These are phyloP conservation scores for Arabidopsis suecica DNA, from an alignment of 345 rosid genomes.

Conservation along the genomic window DNA sequence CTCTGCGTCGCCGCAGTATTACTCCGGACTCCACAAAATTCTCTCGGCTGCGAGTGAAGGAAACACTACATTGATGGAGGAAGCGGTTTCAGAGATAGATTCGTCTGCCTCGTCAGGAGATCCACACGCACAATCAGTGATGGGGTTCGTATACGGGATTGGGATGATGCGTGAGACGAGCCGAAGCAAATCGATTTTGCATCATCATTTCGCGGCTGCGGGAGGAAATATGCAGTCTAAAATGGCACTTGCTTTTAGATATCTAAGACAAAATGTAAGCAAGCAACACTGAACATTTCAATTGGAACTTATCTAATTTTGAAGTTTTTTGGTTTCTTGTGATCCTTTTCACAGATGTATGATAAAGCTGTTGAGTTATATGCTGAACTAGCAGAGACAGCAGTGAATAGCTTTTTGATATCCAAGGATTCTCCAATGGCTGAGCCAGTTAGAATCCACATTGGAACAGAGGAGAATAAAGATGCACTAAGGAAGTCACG, in stretches of 20 bases:
- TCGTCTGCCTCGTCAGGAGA: conserved; percentile 56
- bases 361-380: conserved; percentile 80
- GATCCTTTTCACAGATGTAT: conserved; percentile 49
- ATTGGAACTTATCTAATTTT: too few species aligned
- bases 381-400: conserved; percentile 87
- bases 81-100: conserved; percentile 69
- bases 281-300: conserved; percentile 38
- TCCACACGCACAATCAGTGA: conserved; percentile 73
- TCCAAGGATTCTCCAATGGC: conserved; percentile 85
- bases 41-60: conserved; percentile 58
- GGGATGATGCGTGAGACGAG: conserved; percentile 76
- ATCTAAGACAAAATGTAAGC: conserved; percentile 83
- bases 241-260: conserved; percentile 88
- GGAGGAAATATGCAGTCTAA: conserved; percentile 87
- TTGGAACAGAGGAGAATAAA: conserved; percentile 91
- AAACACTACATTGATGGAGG: conserved; percentile 66
- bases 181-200: conserved; percentile 67
- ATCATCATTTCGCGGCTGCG: conserved; percentile 74
- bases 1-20: conserved; percentile 48
- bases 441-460: conserved; percentile 87
- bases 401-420: conserved; percentile 83
- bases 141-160: conserved; percentile 70
- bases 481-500: conserved; percentile 78
- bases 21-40: conserved; percentile 61
- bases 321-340: background rate